Evolutionary conservation across 1,139 yeast genomes (phyloP).

Genomic region (Geotrichum aggregatum): DNA sequence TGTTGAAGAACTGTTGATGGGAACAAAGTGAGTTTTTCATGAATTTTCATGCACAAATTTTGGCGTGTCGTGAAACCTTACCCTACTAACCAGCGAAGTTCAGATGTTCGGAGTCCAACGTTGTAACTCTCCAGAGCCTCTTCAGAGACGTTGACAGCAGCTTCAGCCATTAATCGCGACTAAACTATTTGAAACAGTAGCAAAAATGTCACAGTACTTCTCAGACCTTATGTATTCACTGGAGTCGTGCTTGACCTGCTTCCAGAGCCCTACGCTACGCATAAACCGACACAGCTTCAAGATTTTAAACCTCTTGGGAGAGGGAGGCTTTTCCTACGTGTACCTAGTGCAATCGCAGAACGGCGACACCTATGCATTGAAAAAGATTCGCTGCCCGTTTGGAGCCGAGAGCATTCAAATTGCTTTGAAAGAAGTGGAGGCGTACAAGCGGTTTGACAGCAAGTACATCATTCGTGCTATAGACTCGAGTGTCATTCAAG

Average conservation of each 20-base stretch:
- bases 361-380: conserved; percentile 62
- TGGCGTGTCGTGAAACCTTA: conserved; percentile 4
- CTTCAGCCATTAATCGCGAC: no score
- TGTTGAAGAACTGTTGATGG: no score
- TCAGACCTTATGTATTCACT: conserved; percentile 33
- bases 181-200: no score
- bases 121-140: not conserved
- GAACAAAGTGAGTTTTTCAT: no score
- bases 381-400: conserved; percentile 82
- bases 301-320: conserved; percentile 72
- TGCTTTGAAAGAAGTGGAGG: conserved; percentile 74
- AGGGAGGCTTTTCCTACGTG: conserved; percentile 88
- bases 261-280: conserved; percentile 38
- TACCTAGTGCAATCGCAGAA: conserved; percentile 58
- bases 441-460: conserved; percentile 64
- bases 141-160: no score
- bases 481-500: conserved; percentile 68
- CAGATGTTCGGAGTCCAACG: not conserved
- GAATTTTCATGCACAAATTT: not conserved
- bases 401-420: conserved; percentile 69
- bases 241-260: conserved; percentile 39
- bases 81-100: not conserved
- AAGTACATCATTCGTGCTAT: conserved; percentile 66
- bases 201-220: conserved; percentile 21
- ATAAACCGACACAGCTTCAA: conserved; percentile 38